phyloP scores from a whole-genome alignment of 176 grass and related monocot species.

The Aegilops umbellulata region DNA sequence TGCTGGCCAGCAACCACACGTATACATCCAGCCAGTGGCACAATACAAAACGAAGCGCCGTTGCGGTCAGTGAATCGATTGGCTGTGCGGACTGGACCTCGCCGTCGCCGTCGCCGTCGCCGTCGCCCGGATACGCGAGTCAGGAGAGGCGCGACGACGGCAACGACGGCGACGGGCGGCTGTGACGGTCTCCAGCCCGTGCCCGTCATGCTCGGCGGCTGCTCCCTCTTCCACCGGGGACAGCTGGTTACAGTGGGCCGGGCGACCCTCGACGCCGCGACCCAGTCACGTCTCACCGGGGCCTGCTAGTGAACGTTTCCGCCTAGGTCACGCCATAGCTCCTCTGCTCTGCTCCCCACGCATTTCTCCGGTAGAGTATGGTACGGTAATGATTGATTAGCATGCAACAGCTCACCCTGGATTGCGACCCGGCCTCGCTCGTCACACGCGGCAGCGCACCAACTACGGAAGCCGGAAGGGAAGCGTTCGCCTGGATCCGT shows the following conservation, averaged over 20 bases:
- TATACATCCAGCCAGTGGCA: not conserved
- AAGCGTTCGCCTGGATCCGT: not conserved
- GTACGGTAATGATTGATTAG: not conserved
- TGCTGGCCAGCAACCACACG: not conserved
- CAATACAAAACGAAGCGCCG: not conserved
- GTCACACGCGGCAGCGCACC: not conserved
- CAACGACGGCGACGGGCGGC: no score
- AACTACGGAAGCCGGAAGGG: not conserved
- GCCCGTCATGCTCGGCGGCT: not conserved
- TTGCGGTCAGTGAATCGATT: not conserved
- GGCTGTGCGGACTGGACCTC: not conserved
- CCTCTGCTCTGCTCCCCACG: no score
- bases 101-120: not conserved
- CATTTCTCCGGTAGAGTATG: not conserved
- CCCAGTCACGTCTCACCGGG: not conserved
- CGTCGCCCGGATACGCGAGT: not conserved
- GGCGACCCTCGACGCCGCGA: not conserved
- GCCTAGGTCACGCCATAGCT: no score
- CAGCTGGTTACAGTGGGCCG: not conserved
- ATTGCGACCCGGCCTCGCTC: not conserved
- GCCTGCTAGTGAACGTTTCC: no score
- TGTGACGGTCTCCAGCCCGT: not conserved
- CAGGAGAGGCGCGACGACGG: not conserved
- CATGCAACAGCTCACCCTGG: not conserved
- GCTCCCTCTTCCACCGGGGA: not conserved